phyloP scores from a whole-genome alignment of 2,329 filamentous ascomycete genomes.

The Xylaria sp. region DNA sequence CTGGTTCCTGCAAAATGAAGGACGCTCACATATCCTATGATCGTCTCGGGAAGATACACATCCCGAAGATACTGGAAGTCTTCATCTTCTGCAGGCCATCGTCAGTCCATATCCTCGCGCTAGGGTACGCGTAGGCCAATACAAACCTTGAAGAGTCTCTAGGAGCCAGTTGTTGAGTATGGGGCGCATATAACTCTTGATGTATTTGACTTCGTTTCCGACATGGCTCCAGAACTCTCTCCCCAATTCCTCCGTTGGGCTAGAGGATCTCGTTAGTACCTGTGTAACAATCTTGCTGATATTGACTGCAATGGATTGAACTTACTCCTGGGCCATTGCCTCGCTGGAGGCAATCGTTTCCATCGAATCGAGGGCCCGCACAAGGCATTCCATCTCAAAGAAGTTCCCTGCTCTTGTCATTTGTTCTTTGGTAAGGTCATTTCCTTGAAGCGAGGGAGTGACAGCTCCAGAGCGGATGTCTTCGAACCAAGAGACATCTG shows the following conservation, averaged over 20 bases:
- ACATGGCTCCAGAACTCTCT: slow-evolving; percentile 66
- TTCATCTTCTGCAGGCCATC: slow-evolving; percentile 59
- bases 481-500: slow-evolving; percentile 49
- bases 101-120: slow-evolving; percentile 2
- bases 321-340: slow-evolving; percentile 64
- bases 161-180: slow-evolving; percentile 74
- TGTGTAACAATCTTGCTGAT: neutral
- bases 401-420: slow-evolving; percentile 68
- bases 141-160: slow-evolving; percentile 65
- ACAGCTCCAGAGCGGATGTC: slow-evolving; percentile 43
- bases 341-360: slow-evolving; percentile 72
- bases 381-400: slow-evolving; percentile 75
- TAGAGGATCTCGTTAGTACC: slow-evolving; percentile 47
- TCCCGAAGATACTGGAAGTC: slow-evolving; percentile 75
- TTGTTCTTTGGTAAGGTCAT: slow-evolving; percentile 54
- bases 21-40: slow-evolving; percentile 84
- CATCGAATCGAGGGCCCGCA: slow-evolving; percentile 72
- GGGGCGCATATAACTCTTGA: slow-evolving; percentile 68
- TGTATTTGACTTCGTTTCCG: slow-evolving; percentile 63
- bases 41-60: slow-evolving; percentile 84
- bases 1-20: slow-evolving; percentile 82
- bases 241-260: slow-evolving; percentile 49
- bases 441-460: slow-evolving; percentile 48
- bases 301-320: slow-evolving; percentile 28
- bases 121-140: neutral